Percentiles rank a stretch among this genome's conserved stretches.
Evolutionary conservation across 2,329 filamentous ascomycete genomes (phyloP).

Genomic region (Neofusicoccum kwambonambiense): DNA sequence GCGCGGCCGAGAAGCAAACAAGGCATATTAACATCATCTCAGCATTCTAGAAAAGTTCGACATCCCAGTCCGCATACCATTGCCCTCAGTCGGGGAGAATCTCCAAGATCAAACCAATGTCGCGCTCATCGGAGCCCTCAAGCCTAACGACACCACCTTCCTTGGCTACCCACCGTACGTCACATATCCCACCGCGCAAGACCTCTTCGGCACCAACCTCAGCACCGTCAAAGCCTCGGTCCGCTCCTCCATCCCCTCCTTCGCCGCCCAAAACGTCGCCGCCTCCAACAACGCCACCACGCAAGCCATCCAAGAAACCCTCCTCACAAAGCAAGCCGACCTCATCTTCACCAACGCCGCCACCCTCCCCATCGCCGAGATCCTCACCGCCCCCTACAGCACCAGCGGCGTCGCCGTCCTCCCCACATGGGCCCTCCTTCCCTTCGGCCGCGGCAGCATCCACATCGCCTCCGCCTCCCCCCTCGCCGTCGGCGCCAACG

Average conservation of each 20-base stretch:
- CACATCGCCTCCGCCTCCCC: conserved; percentile 34
- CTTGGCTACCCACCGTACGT: conserved; percentile 40
- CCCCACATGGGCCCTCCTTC: conserved; percentile 40
- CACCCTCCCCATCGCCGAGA: conserved; percentile 44
- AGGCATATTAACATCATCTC: not conserved
- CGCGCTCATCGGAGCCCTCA: conserved; percentile 22
- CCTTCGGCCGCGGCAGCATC: conserved; percentile 34
- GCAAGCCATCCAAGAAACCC: conserved; percentile 36
- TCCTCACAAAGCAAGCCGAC: conserved; percentile 49
- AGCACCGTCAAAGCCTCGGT: conserved; percentile 25
- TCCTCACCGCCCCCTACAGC: conserved; percentile 39
- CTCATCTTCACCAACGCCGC: conserved; percentile 47
- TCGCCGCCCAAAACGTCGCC: conserved; percentile 28
- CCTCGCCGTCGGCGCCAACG: conserved; percentile 23
- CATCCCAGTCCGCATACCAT: conserved; percentile 22
- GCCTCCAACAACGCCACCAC: conserved; percentile 23
- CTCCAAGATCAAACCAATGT: conserved; percentile 35
- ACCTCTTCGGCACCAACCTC: conserved; percentile 35
- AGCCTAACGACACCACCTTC: conserved; percentile 31
- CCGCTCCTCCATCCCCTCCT: conserved; percentile 28
- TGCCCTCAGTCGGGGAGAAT: conserved; percentile 33
- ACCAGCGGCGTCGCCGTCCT: conserved; percentile 30
- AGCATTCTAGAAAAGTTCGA: conserved; percentile 22
- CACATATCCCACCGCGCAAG: conserved; percentile 33
- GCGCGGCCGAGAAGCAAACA: no score